These are phyloP conservation scores for Aspergillus eucalypticola DNA, from an alignment of 2,329 filamentous ascomycete genomes.

Conservation along the genomic window DNA sequence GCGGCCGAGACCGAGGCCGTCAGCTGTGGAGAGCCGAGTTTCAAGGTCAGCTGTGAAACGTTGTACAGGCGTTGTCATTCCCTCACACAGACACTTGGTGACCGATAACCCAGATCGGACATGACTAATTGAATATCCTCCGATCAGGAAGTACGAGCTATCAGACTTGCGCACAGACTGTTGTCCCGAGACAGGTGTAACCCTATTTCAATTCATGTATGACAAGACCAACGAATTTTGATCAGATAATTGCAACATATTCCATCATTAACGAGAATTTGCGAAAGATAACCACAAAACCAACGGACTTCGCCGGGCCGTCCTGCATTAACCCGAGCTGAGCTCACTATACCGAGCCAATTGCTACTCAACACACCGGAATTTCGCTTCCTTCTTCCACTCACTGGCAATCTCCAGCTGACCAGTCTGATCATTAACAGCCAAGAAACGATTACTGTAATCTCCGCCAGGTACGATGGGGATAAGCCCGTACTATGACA, in stretches of 20 bases:
- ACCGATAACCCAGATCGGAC: not conserved
- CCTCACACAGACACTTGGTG: not conserved
- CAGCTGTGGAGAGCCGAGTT: not conserved
- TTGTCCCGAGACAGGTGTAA: not conserved
- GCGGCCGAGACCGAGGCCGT: not conserved
- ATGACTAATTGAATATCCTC: not conserved
- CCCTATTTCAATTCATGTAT: not conserved
- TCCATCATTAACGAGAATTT: too few relatives aligned
- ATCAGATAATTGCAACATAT: not conserved
- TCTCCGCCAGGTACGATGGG: not conserved
- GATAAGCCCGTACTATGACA: conserved; percentile 8
- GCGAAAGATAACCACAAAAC: not conserved
- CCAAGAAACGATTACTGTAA: conserved; percentile 12
- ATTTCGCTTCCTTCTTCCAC: conserved; percentile 5
- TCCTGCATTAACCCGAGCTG: not conserved
- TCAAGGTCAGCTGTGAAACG: not conserved
- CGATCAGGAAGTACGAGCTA: not conserved
- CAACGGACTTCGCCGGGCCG: not conserved
- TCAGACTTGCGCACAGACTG: not conserved
- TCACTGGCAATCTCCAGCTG: not conserved
- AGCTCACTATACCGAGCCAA: not conserved
- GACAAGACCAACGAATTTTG: not conserved
- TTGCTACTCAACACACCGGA: conserved; percentile 6
- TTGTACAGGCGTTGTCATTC: not conserved
- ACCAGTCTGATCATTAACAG: not conserved